phyloP scores from a whole-genome alignment of 768 basidiomycete species.

The Boletellus ananas region DNA sequence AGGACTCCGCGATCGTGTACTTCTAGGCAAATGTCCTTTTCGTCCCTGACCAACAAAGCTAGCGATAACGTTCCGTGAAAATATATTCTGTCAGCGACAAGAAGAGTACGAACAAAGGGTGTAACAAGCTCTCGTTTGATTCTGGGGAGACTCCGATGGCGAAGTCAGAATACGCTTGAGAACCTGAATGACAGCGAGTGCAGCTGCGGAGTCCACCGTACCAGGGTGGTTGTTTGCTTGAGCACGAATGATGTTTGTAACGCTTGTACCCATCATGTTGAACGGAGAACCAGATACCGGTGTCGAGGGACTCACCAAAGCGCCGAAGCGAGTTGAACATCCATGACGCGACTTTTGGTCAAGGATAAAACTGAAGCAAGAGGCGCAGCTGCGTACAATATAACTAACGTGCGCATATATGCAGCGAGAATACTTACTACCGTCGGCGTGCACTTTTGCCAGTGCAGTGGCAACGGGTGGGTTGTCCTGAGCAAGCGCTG shows the following conservation, averaged over 20 bases:
- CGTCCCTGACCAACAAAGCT: slow-evolving; percentile 72
- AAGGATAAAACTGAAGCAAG: slow-evolving; percentile 46
- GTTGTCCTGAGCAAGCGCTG: slow-evolving; percentile 64
- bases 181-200: slow-evolving; percentile 65
- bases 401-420: slow-evolving; percentile 6
- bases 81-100: neutral
- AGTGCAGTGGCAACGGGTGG: slow-evolving; percentile 47
- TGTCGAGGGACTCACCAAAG: slow-evolving; percentile 48
- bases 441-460: slow-evolving; percentile 40
- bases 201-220: slow-evolving; percentile 41
- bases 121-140: slow-evolving; percentile 68
- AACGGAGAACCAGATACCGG: neutral
- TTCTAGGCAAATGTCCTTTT: slow-evolving; percentile 58
- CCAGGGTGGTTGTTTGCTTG: slow-evolving; percentile 30
- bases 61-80: neutral
- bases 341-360: slow-evolving; percentile 53
- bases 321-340: slow-evolving; percentile 68
- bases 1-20: slow-evolving; percentile 73
- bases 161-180: slow-evolving; percentile 57
- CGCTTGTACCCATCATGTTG: slow-evolving; percentile 33
- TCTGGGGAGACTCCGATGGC: slow-evolving; percentile 38
- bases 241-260: slow-evolving; percentile 60
- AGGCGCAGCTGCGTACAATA: slow-evolving; percentile 6
- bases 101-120: slow-evolving; percentile 54
- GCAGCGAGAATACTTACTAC: slow-evolving; percentile 30